Evolutionary conservation across 768 basidiomycete species (phyloP).

Genomic region (Leccinum subtestaceum): DNA sequence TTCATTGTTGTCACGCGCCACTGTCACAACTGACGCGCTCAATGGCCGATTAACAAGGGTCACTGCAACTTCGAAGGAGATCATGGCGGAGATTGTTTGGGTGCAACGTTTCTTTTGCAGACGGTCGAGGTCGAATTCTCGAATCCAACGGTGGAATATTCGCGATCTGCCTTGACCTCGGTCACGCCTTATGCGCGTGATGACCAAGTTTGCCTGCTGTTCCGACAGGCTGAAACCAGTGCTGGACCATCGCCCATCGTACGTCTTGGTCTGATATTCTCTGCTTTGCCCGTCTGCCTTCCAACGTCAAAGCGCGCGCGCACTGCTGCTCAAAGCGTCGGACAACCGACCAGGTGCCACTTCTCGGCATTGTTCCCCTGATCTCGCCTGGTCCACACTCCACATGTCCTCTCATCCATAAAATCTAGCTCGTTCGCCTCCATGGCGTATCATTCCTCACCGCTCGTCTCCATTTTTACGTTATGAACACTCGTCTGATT

Average conservation of each 20-base stretch:
- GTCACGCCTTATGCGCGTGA: conserved; percentile 20
- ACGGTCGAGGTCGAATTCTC: conserved; percentile 1
- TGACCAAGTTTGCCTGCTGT: conserved; percentile 7
- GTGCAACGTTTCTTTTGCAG: conserved; percentile 8
- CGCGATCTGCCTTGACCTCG: conserved; percentile 1
- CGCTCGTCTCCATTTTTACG: conserved; percentile 4
- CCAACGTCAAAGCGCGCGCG: conserved; percentile 13
- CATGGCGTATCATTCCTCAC: conserved; percentile 3
- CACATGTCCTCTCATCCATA: conserved; percentile 18
- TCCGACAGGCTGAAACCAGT: conserved; percentile 11
- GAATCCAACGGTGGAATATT: conserved; percentile 2
- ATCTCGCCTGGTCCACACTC: conserved; percentile 18
- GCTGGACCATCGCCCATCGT: not conserved
- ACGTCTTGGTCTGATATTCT: not conserved
- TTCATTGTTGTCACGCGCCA: conserved; percentile 5
- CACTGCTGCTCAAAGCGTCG: conserved; percentile 7
- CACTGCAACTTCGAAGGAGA: not conserved
- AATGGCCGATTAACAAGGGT: not conserved
- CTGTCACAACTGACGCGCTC: conserved; percentile 1
- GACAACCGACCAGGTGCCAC: not conserved
- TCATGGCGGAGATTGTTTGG: conserved; percentile 20
- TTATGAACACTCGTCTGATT: conserved; percentile 9
- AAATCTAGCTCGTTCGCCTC: conserved; percentile 6
- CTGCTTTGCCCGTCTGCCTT: not conserved
- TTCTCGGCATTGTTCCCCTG: conserved; percentile 17